Conservation (phyloP, 345 rosid genomes). For the Gossypium arboreum region DNA sequence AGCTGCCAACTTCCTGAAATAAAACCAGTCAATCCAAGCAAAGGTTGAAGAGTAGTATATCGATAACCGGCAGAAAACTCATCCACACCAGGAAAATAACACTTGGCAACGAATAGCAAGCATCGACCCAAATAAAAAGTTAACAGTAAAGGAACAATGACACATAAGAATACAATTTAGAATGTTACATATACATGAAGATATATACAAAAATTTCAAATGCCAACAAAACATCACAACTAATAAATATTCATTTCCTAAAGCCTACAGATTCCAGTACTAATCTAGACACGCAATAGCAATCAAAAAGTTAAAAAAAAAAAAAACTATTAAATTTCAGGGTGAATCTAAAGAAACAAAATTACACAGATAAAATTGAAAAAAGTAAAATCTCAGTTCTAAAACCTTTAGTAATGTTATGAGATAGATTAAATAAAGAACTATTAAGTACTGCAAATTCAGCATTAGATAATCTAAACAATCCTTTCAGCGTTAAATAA, state of each 20-base stretch:
- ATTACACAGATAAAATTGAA: background rate
- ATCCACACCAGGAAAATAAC: background rate
- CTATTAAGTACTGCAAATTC: background rate
- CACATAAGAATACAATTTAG: background rate
- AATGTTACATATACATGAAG: background rate
- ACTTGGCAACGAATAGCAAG: background rate
- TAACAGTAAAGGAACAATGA: background rate
- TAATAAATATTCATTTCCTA: background rate
- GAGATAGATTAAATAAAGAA: background rate
- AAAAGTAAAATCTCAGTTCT: background rate
- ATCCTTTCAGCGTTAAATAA: background rate
- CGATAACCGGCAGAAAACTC: background rate
- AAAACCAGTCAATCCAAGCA: slow-evolving; percentile 5
- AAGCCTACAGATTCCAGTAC: background rate
- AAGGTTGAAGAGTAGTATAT: background rate
- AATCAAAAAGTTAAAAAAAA: background rate
- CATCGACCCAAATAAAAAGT: background rate
- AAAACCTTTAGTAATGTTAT: background rate
- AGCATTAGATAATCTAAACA: background rate
- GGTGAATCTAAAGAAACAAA: background rate
- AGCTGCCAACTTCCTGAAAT: slow-evolving; percentile 48
- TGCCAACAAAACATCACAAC: background rate
- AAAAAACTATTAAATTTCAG: background rate
- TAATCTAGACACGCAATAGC: background rate
- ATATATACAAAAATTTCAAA: background rate